A percentile compares a stretch with the other conserved stretches of the same genome.
phyloP scores from a whole-genome alignment of 768 basidiomycete species.

The Calvatia gigantea region DNA sequence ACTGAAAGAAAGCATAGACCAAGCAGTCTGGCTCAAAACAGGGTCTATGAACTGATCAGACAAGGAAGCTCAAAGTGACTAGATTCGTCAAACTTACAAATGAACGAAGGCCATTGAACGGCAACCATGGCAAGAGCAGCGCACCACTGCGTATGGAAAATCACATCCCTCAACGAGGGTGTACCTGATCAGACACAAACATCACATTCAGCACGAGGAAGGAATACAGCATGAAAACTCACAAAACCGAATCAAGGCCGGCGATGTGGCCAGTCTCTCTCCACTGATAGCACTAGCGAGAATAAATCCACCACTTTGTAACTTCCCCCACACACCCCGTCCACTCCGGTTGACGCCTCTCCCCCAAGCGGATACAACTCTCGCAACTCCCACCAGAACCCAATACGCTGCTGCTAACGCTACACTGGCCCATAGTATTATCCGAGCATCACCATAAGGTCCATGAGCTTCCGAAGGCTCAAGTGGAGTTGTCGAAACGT shows the following conservation, averaged over 20 bases:
- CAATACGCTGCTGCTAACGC: slow-evolving; percentile 77
- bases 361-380: slow-evolving; percentile 83
- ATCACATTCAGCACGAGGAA: not conserved
- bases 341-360: slow-evolving; percentile 61
- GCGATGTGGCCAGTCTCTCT: slow-evolving; percentile 79
- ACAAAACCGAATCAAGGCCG: slow-evolving; percentile 89
- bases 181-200: slow-evolving; percentile 52
- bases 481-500: slow-evolving; percentile 75
- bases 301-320: slow-evolving; percentile 85
- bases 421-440: slow-evolving; percentile 74
- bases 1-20: slow-evolving; percentile 84
- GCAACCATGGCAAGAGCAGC: slow-evolving; percentile 88
- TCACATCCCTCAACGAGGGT: slow-evolving; percentile 86
- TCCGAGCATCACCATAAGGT: slow-evolving; percentile 60
- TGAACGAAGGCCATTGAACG: slow-evolving; percentile 90
- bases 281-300: slow-evolving; percentile 92
- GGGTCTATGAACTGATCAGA: slow-evolving; percentile 57
- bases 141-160: slow-evolving; percentile 94
- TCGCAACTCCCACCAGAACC: slow-evolving; percentile 74
- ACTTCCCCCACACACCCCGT: slow-evolving; percentile 61
- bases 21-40: slow-evolving; percentile 82
- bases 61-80: slow-evolving; percentile 11
- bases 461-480: slow-evolving; percentile 34
- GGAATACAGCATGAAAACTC: slow-evolving; percentile 26
- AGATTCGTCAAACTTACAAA: slow-evolving; percentile 56